Base-by-base conservation (phyloP, 805 yeast species). In the Yamadazyma kitorensis region DNA sequence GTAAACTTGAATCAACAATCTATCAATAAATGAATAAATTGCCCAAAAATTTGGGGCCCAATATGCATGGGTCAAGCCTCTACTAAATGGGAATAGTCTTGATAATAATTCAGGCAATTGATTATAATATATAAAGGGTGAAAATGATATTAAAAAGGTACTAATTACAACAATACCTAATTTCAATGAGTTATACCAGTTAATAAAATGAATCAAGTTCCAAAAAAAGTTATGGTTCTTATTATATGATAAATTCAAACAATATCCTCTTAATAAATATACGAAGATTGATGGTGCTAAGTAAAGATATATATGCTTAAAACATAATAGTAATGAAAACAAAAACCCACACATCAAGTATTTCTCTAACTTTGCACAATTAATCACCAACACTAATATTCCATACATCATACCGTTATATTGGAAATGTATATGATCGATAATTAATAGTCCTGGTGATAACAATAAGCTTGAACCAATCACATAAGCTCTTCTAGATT, bases 11-110 rank as follows among this genome's bases (percentile, higher is more conserved):
- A 82, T 70, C 37, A 88, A 64, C 0, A 81, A 51, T 38, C 95
- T 70, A 58, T 93, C 99, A 10, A 72, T 40, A 44, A 86, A 82
- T 2, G 97, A 85, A 59, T 93, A 93, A 7, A 91, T 48, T 0
- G 98, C 96, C 99, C 99, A 93, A 29, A 88, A 67, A 51, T 93
- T 93, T 11, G 99, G 98, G 1, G 98, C 98, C 98, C 98, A 93
- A 61, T 93, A 93, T 0, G 98, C 96, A 60, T 93, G 98, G 4
- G 97, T 93, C 23, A 93, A 69, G 1, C 98, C 98, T 54, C 98
- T 71, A 31, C 94, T 82, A 54, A 91, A 91, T 5, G 98, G 98
- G 61, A 93, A 93, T 20, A 93, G 61, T 29, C 98, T 70, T 4
- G 63, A 52, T 6, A 86, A 30, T 12, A 93, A 59, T 41, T 86